Conservation (phyloP, 352 stramenopile species). For the Phytopythium vexans region DNA sequence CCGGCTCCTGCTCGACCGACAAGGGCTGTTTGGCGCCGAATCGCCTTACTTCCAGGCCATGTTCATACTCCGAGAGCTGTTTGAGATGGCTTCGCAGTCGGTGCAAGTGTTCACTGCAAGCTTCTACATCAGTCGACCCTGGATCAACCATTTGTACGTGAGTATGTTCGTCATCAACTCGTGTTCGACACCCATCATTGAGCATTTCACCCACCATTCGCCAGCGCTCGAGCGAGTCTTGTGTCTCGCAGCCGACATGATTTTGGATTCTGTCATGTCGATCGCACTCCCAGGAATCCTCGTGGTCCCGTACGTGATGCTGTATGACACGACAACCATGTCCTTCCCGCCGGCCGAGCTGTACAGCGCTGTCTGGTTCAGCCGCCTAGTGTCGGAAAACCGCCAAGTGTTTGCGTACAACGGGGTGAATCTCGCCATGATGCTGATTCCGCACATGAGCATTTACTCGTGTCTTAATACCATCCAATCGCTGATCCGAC, state of each 20-base stretch:
- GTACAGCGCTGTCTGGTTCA: slow-evolving; percentile 18
- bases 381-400: slow-evolving; percentile 18
- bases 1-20: slow-evolving; percentile 3
- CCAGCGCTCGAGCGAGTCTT: slow-evolving; percentile 15
- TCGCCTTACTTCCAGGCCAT: slow-evolving; percentile 24
- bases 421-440: slow-evolving; percentile 13
- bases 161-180: slow-evolving; percentile 21
- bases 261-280: slow-evolving; percentile 9
- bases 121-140: slow-evolving; percentile 20
- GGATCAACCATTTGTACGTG: slow-evolving; percentile 38
- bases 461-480: slow-evolving; percentile 13
- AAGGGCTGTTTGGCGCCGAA: slow-evolving; percentile 28
- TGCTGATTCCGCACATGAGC: slow-evolving; percentile 14
- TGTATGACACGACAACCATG: slow-evolving; percentile 7
- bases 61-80: slow-evolving; percentile 19
- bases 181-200: slow-evolving; percentile 15
- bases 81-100: slow-evolving; percentile 33
- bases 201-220: slow-evolving; percentile 4
- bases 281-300: slow-evolving; percentile 13
- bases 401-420: slow-evolving; percentile 16
- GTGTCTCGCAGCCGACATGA: slow-evolving; percentile 11
- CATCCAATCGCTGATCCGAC: slow-evolving; percentile 11
- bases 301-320: slow-evolving; percentile 4
- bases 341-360: slow-evolving; percentile 4
- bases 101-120: slow-evolving; percentile 29